Base-by-base conservation (phyloP, 1,284 basidiomycete genomes). In the Ceratobasidium sp. region DNA sequence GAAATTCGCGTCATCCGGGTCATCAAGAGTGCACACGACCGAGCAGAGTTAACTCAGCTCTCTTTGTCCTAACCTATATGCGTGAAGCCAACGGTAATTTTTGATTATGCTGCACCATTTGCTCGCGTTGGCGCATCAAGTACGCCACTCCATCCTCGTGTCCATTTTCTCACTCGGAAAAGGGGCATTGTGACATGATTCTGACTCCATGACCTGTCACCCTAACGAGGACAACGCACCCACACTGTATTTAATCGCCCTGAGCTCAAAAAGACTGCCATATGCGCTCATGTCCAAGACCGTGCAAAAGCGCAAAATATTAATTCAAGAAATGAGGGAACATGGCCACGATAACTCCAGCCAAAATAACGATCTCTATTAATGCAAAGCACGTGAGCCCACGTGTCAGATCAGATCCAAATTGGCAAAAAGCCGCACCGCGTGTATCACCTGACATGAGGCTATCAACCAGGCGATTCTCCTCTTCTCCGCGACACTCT, bases 371-470 rank as follows among this genome's bases (percentile, higher is more conserved):
- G n/a, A 17, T 20, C 48, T 46, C 70, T 52, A 62, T 62, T 38
- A 40, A n/a, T 42, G 46, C 70, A 46, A 46, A 59, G 70, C 70
- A 73, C 70, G 57, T 71, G 56, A 57, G 70, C 12, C 56, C 52
- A 42, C 54, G n/a, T 65, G 64, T 46, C 64, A 42, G 42, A 67
- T 50, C 65, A 52, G 20, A 50, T 48, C 44, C 70, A 46, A 61
- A 62, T 40, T 46, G 33, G 33, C 48, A 64, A 26, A n/a, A 23
- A 42, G 17, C n/a, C 33, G 20, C 59, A 38, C 59, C 33, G 17
- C 9, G 28, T 33, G 4, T 15, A 59, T 59, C 70, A 73, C 56
- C 17, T 73, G 70, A 57, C 33, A 52, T 56, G 52, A 42, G 38
- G 9, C 68, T 70, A 70, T 70, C 33, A 33, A 33, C 33, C 33